A percentile compares a stretch with the other conserved stretches of the same genome.
phyloP scores from a whole-genome alignment of 2,329 filamentous ascomycete genomes.

The Fusarium sterilihyphosum region DNA sequence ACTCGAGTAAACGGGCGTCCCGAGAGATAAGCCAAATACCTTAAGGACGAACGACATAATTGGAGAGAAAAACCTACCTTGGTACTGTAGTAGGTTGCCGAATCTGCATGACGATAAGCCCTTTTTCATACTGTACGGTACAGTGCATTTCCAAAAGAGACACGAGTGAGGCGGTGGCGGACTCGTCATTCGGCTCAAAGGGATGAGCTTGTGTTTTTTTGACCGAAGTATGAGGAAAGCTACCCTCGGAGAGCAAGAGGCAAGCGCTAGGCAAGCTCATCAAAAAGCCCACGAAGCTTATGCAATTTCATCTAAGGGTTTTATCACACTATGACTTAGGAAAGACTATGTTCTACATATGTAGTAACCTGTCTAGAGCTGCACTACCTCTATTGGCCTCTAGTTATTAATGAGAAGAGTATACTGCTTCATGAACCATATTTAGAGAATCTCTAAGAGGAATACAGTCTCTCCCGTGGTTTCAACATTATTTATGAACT shows the following conservation, averaged over 20 bases:
- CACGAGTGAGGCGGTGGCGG: conserved; percentile 42
- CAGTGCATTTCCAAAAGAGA: conserved; percentile 20
- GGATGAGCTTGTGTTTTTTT: conserved; percentile 16
- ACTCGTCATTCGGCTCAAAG: conserved; percentile 41
- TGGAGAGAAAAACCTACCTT: conserved; percentile 5
- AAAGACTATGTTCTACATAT: background rate
- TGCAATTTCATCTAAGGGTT: background rate
- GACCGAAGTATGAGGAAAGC: conserved; percentile 11
- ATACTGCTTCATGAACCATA: background rate
- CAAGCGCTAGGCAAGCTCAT: background rate
- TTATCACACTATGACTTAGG: background rate
- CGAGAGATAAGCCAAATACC: conserved; percentile 35
- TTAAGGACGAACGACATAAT: conserved; percentile 14
- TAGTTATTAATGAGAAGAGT: background rate
- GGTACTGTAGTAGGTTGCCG: background rate
- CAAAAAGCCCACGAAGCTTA: background rate
- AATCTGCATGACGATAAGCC: conserved; percentile 30
- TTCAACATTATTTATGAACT: background rate
- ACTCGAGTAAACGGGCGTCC: conserved; percentile 30
- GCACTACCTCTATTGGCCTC: background rate
- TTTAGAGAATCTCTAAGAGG: background rate
- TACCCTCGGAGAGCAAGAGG: background rate
- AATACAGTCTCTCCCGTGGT: background rate
- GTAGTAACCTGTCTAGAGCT: background rate
- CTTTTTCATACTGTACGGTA: conserved; percentile 34